Percentiles rank a stretch among this genome's conserved stretches.
phyloP scores from a whole-genome alignment of 768 basidiomycete species.

The Rickenella mellea region DNA sequence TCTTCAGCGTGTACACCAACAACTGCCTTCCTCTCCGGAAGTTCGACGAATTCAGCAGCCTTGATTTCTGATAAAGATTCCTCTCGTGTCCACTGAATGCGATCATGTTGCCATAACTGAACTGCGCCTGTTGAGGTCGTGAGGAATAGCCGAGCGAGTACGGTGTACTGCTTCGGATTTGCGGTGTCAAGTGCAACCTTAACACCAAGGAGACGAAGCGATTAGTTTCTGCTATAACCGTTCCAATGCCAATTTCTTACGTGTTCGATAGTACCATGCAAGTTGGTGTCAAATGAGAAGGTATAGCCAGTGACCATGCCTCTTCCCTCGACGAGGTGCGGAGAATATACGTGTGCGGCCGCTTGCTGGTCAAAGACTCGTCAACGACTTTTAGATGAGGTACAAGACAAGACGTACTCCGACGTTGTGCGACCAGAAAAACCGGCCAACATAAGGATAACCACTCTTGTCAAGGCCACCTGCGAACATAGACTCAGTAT shows the following conservation, averaged over 20 bases:
- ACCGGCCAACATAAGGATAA: conserved; percentile 45
- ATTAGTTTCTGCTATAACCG: neutral
- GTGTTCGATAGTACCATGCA: conserved; percentile 60
- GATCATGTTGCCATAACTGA: conserved; percentile 59
- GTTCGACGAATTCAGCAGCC: conserved; percentile 63
- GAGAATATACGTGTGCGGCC: conserved; percentile 42
- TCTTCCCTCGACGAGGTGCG: conserved; percentile 34
- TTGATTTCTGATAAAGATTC: conserved; percentile 62
- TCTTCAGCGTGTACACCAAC: conserved; percentile 21
- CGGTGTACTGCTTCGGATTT: conserved; percentile 25
- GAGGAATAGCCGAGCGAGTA: conserved; percentile 37
- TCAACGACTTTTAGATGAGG: conserved; percentile 2
- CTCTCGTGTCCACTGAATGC: conserved; percentile 68
- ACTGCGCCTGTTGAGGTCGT: conserved; percentile 71
- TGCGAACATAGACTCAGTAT: conserved; percentile 43
- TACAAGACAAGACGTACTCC: conserved; percentile 30
- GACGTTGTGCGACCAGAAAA: conserved; percentile 55
- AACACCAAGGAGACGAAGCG: conserved; percentile 2
- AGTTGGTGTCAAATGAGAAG: conserved; percentile 55
- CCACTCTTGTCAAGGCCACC: conserved; percentile 45
- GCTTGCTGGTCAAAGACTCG: conserved; percentile 32
- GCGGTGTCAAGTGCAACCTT: conserved; percentile 47
- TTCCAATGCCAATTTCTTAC: conserved; percentile 28
- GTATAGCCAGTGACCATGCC: conserved; percentile 41
- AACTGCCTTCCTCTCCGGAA: conserved; percentile 51